Evolutionary conservation across 2,329 filamentous ascomycete genomes (phyloP).

Genomic region (Xylaria sp.): DNA sequence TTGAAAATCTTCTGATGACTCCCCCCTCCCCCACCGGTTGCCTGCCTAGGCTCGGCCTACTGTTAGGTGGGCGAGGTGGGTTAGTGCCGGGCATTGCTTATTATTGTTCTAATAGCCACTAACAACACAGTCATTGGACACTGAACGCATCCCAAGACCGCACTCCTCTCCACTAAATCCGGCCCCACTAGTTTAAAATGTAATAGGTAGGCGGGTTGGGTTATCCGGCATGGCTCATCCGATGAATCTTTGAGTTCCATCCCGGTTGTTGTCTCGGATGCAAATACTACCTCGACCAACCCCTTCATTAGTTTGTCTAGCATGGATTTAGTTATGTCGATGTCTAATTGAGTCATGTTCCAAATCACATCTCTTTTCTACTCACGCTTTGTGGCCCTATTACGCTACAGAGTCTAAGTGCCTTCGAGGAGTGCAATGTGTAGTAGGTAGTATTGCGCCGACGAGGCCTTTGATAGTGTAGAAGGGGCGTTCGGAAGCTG

Average conservation of each 20-base stretch:
- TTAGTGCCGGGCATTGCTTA: not conserved
- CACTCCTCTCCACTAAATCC: not conserved
- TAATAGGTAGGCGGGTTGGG: not conserved
- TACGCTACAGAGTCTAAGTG: not conserved
- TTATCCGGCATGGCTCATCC: constrained; percentile 14
- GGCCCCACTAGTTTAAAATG: constrained; percentile 9
- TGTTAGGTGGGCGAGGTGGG: not conserved
- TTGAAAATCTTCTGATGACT: not conserved
- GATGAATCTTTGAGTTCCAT: not conserved
- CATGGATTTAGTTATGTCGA: not conserved
- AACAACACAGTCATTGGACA: not conserved
- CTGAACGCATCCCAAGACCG: not conserved
- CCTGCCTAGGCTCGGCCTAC: not conserved
- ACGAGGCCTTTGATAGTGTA: not conserved
- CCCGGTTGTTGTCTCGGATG: constrained; percentile 2
- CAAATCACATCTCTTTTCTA: not conserved
- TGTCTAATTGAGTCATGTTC: not conserved
- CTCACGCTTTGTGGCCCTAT: too few species aligned
- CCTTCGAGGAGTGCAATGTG: not conserved
- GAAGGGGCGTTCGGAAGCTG: not conserved
- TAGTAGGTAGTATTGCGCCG: not conserved
- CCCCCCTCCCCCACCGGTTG: constrained; percentile 2
- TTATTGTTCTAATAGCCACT: constrained; percentile 9
- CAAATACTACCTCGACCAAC: not conserved
- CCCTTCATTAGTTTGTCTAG: not conserved